Conservation (phyloP, 2,329 filamentous ascomycete genomes). For the Trichophaea hybrida region DNA sequence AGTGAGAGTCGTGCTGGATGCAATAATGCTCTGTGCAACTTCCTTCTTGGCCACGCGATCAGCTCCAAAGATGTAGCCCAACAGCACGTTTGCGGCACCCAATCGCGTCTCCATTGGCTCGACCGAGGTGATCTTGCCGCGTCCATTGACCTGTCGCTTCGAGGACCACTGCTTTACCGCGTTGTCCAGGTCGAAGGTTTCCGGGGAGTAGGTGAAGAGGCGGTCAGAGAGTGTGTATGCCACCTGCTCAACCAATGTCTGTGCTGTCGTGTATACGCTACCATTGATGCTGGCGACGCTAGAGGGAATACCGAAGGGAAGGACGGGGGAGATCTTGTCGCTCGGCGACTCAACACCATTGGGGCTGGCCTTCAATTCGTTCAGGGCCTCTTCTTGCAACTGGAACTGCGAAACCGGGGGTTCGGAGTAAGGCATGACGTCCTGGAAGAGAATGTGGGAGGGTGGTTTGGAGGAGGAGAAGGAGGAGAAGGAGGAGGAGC, state of each 20-base stretch:
- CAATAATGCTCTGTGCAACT: slow-evolving; percentile 79
- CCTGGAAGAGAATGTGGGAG: slow-evolving; percentile 5
- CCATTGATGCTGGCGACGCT: slow-evolving; percentile 47
- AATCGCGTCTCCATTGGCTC: slow-evolving; percentile 71
- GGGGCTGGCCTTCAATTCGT: slow-evolving; percentile 2
- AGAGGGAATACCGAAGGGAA: slow-evolving; percentile 24
- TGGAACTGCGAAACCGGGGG: slow-evolving; percentile 13
- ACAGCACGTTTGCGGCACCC: slow-evolving; percentile 77
- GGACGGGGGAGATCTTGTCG: slow-evolving; percentile 18
- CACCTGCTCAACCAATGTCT: slow-evolving; percentile 88
- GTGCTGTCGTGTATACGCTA: slow-evolving; percentile 82
- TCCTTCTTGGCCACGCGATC: slow-evolving; percentile 83
- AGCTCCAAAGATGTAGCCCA: slow-evolving; percentile 95
- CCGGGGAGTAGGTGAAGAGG: slow-evolving; percentile 90
- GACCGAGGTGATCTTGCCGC: slow-evolving; percentile 65
- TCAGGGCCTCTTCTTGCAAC: slow-evolving; percentile 14
- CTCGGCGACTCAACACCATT: slow-evolving; percentile 11
- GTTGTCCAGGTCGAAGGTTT: slow-evolving; percentile 79
- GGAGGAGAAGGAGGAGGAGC: slow-evolving; percentile 4
- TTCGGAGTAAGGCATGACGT: slow-evolving; percentile 8
- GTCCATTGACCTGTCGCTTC: slow-evolving; percentile 51
- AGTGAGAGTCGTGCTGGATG: slow-evolving; percentile 66
- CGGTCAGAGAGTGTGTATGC: slow-evolving; percentile 92
- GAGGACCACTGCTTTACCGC: slow-evolving; percentile 66
- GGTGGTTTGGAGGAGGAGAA: neutral